A percentile compares a stretch with the other conserved stretches of the same genome.
These are phyloP conservation scores for Ophiostoma angusticollis DNA, from an alignment of 2,329 filamentous ascomycete species.

Conservation along the genomic window DNA sequence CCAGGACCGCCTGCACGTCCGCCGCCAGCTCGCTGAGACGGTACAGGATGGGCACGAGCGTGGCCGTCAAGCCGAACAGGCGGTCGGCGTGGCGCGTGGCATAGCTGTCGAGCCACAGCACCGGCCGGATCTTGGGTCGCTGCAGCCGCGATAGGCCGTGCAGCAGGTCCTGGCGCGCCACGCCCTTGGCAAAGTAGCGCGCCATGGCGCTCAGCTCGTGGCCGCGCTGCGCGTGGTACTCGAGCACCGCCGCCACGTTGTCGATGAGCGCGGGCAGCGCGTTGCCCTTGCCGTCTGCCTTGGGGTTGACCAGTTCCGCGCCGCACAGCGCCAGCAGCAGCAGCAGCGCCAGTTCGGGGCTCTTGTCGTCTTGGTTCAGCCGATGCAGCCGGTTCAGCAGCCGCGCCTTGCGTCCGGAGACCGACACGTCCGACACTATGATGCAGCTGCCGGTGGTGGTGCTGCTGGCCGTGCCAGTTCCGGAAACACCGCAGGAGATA, in stretches of 20 bases:
- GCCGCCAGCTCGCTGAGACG: constrained; percentile 9
- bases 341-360: constrained; percentile 10
- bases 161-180: constrained; percentile 12
- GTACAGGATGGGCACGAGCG: constrained; percentile 9
- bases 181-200: constrained; percentile 12
- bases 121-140: constrained; percentile 10
- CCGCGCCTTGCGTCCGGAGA: constrained; percentile 9
- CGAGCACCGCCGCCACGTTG: constrained; percentile 10
- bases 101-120: constrained; percentile 11
- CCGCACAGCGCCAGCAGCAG: constrained; percentile 11
- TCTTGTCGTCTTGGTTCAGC: constrained; percentile 8
- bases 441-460: background rate
- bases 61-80: constrained; percentile 10
- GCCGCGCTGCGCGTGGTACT: constrained; percentile 8
- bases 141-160: constrained; percentile 10
- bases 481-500: too few relatives aligned
- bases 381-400: constrained; percentile 8
- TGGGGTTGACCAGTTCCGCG: constrained; percentile 14
- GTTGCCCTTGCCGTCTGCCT: constrained; percentile 11
- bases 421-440: constrained; percentile 4
- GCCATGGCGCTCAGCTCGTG: constrained; percentile 9
- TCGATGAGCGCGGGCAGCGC: constrained; percentile 11
- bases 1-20: constrained; percentile 9
- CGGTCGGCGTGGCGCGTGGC: constrained; percentile 11
- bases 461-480: background rate